Evolutionary conservation across 2,329 filamentous ascomycete genomes (phyloP).

Genomic region (Fusarium virguliforme): DNA sequence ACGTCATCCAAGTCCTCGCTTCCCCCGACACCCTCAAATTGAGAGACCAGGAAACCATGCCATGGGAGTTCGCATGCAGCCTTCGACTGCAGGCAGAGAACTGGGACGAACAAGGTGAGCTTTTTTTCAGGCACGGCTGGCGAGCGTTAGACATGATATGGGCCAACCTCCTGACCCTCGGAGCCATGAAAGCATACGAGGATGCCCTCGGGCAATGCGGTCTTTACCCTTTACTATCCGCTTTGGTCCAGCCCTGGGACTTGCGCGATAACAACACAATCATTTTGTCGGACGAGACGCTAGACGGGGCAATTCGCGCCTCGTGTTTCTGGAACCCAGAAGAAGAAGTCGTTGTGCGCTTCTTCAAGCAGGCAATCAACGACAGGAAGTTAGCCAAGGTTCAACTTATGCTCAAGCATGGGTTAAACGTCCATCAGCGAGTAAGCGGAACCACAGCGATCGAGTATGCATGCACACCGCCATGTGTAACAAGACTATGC

Average conservation of each 20-base stretch:
- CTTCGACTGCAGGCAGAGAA: not conserved
- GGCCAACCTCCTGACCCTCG: not conserved
- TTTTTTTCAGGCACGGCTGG: not conserved
- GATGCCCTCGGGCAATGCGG: not conserved
- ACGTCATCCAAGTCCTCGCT: not conserved
- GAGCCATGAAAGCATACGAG: constrained; percentile 3
- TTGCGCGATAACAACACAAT: not conserved
- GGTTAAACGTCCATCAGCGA: not conserved
- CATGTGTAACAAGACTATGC: not conserved
- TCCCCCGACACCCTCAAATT: constrained; percentile 5
- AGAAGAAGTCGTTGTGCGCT: not conserved
- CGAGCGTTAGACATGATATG: not conserved
- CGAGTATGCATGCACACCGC: not conserved
- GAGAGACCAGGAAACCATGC: not conserved
- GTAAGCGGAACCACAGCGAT: not conserved
- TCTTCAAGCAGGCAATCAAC: not conserved
- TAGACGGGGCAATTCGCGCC: not conserved
- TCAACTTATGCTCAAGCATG: not conserved
- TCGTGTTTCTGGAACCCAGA: not conserved
- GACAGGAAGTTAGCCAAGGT: not conserved
- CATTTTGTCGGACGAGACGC: not conserved
- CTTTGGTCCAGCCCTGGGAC: not conserved
- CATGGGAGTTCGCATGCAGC: constrained; percentile 21
- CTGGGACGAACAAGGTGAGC: not conserved
- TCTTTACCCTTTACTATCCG: not conserved